Conservation (phyloP, 139 green algal species). For the Haematococcus lacustris region DNA sequence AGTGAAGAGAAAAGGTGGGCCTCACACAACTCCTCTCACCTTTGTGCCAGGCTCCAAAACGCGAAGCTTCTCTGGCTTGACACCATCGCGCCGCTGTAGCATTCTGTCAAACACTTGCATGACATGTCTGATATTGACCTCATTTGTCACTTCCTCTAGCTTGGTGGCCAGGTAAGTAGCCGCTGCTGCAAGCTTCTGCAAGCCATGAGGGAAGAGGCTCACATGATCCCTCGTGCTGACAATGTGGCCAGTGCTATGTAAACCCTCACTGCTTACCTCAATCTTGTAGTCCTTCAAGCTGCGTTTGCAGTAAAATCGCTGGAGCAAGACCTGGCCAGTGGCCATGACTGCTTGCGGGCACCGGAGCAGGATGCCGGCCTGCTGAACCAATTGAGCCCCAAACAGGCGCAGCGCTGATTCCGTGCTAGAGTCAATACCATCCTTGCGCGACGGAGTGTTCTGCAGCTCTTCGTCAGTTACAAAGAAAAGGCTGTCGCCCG, state of each 20-base stretch:
- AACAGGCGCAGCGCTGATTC: conserved; percentile 68
- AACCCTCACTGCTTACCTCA: conserved; percentile 44
- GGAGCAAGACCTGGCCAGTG: conserved; percentile 87
- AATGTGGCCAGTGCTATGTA: neutral
- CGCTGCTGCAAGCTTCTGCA: conserved; percentile 58
- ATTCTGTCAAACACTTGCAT: conserved; percentile 66
- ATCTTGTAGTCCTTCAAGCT: conserved; percentile 74
- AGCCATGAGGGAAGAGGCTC: neutral
- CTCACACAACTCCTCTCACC: conserved; percentile 23
- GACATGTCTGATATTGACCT: conserved; percentile 31
- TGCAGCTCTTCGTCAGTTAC: conserved; percentile 52
- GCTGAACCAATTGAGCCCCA: conserved; percentile 74
- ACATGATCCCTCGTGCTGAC: neutral
- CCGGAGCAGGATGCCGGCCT: conserved; percentile 57
- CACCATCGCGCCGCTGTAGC: neutral
- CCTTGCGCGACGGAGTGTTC: conserved; percentile 52
- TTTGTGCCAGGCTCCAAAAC: conserved; percentile 56
- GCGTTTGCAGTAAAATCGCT: conserved; percentile 93
- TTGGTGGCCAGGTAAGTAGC: conserved; percentile 77
- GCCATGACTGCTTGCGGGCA: conserved; percentile 74
- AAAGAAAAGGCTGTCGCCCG: neutral
- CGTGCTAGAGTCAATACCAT: conserved; percentile 65
- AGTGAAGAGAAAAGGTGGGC: neutral
- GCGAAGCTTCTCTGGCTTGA: conserved; percentile 6
- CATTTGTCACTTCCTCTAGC: conserved; percentile 76